phyloP scores from a whole-genome alignment of 225 moss, liverwort and hornwort species.

The Bryum argenteum region DNA sequence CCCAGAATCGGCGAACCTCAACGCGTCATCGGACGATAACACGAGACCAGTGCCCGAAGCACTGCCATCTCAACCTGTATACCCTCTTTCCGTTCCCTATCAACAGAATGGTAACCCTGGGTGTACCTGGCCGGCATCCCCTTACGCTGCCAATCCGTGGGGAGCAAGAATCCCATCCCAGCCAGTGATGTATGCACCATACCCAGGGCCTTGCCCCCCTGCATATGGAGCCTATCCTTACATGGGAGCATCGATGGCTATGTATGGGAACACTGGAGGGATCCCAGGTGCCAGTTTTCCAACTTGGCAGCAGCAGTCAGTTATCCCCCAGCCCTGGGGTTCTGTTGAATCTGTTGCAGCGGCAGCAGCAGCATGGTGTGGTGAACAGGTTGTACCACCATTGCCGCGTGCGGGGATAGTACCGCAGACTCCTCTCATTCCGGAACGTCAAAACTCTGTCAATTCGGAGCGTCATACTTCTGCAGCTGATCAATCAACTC shows the following conservation, averaged over 20 bases:
- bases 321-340: slow-evolving; percentile 29
- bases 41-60: slow-evolving; percentile 36
- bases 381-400: slow-evolving; percentile 26
- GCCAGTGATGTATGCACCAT: slow-evolving; percentile 49
- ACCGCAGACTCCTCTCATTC: not conserved
- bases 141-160: slow-evolving; percentile 43
- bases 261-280: slow-evolving; percentile 35
- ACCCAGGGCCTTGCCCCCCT: slow-evolving; percentile 36
- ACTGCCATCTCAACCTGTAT: slow-evolving; percentile 19
- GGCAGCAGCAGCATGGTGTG: slow-evolving; percentile 36
- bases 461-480: slow-evolving; percentile 15
- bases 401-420: slow-evolving; percentile 14
- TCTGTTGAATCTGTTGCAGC: slow-evolving; percentile 29
- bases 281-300: slow-evolving; percentile 28
- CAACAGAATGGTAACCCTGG: slow-evolving; percentile 38
- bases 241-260: slow-evolving; percentile 36
- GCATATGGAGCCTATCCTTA: slow-evolving; percentile 39
- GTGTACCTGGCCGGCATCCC: slow-evolving; percentile 33
- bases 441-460: not conserved
- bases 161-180: slow-evolving; percentile 31
- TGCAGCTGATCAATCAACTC: slow-evolving; percentile 16
- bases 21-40: slow-evolving; percentile 22
- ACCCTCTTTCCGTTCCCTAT: slow-evolving; percentile 30
- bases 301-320: slow-evolving; percentile 33
- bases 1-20: slow-evolving; percentile 7